Conservation (phyloP, 495 filamentous ascomycete species). For the Neurospora sp. region DNA sequence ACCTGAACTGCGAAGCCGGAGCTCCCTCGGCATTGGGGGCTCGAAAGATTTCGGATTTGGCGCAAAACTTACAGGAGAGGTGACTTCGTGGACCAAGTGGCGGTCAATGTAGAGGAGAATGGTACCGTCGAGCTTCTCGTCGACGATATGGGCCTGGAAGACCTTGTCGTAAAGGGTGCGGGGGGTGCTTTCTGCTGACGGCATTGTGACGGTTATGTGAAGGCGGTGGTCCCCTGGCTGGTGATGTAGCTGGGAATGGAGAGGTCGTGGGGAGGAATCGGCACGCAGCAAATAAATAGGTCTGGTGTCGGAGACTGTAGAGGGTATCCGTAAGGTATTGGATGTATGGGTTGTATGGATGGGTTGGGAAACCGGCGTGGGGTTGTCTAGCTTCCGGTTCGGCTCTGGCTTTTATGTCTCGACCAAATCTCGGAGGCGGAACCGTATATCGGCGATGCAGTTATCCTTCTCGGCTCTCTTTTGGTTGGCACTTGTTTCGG, state of each 20-base stretch:
- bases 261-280: background rate
- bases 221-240: background rate
- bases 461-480: background rate
- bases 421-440: background rate
- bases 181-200: constrained; percentile 61
- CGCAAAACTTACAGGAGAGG: constrained; percentile 59
- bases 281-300: background rate
- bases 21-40: background rate
- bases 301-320: background rate
- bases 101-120: constrained; percentile 89
- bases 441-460: background rate
- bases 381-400: background rate
- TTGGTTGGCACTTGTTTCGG: too few relatives aligned
- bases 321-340: background rate
- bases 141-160: constrained; percentile 83
- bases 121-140: constrained; percentile 87
- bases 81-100: constrained; percentile 97
- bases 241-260: background rate
- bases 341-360: background rate
- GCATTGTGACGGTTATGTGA: constrained; percentile 48
- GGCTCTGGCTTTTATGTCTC: background rate
- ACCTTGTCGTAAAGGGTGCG: constrained; percentile 98
- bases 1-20: background rate
- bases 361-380: background rate
- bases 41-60: background rate